Conservation (phyloP, 371 early-diverging fungal species). For the Phascolomyces articulosus region DNA sequence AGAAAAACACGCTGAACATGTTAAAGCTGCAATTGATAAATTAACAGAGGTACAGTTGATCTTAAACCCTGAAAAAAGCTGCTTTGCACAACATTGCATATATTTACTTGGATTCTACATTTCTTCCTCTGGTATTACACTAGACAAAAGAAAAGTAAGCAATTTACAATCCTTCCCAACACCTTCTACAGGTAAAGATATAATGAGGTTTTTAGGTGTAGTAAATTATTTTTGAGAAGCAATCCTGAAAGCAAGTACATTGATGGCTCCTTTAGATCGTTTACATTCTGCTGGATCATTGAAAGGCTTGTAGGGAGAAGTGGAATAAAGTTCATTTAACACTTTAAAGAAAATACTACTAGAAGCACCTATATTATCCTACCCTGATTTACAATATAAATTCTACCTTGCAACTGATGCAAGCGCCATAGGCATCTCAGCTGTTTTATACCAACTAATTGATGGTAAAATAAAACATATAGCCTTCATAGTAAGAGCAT, state of each 20-base stretch:
- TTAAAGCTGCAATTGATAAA: slow-evolving; percentile 13
- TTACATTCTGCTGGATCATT: not conserved
- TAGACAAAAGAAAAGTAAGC: slow-evolving; percentile 20
- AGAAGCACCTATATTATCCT: slow-evolving; percentile 5
- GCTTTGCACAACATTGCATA: slow-evolving; percentile 19
- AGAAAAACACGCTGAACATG: slow-evolving; percentile 2
- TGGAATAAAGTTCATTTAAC: slow-evolving; percentile 14
- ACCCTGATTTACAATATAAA: slow-evolving; percentile 26
- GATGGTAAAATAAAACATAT: slow-evolving; percentile 17
- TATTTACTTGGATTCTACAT: slow-evolving; percentile 25
- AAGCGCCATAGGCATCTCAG: slow-evolving; percentile 39
- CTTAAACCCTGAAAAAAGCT: slow-evolving; percentile 26
- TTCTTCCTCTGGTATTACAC: slow-evolving; percentile 13
- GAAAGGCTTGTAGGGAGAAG: not conserved
- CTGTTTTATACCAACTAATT: slow-evolving; percentile 27
- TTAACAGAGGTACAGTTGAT: slow-evolving; percentile 21
- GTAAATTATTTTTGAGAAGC: not conserved
- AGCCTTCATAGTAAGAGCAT: slow-evolving; percentile 17
- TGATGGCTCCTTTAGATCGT: not conserved
- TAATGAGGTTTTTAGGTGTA: slow-evolving; percentile 6
- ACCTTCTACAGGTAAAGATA: slow-evolving; percentile 17
- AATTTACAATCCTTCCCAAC: slow-evolving; percentile 18
- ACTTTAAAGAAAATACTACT: slow-evolving; percentile 4
- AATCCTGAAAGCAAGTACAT: not conserved
- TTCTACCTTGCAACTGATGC: slow-evolving; percentile 47